A percentile compares a stretch with the other conserved stretches of the same genome.
These are phyloP conservation scores for Verticillium zaregamsianum DNA, from an alignment of 2,329 filamentous ascomycete genomes.

Conservation along the genomic window DNA sequence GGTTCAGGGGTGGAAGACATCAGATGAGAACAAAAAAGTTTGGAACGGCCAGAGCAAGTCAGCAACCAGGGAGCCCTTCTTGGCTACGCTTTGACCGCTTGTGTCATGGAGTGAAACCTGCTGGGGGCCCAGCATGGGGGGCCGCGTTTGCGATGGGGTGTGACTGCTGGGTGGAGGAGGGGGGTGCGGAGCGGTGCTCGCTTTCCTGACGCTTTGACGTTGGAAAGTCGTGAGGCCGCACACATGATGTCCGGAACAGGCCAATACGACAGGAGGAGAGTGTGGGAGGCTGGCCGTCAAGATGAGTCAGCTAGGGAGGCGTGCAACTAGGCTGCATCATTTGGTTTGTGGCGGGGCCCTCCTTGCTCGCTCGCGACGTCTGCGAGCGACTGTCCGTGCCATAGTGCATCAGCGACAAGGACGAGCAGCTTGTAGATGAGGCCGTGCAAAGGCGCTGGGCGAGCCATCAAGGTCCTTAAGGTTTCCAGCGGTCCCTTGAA, in stretches of 20 bases:
- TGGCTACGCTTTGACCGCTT: not conserved
- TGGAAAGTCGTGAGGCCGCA: not conserved
- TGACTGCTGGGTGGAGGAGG: not conserved
- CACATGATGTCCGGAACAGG: not conserved
- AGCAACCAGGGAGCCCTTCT: not conserved
- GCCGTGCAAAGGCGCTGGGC: not conserved
- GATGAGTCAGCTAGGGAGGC: not conserved
- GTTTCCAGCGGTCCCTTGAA: not conserved
- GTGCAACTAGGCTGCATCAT: not conserved
- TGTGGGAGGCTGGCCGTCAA: not conserved
- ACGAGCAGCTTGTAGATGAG: not conserved
- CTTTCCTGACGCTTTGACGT: not conserved
- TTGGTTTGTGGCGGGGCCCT: not conserved
- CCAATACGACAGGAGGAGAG: not conserved
- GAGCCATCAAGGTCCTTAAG: not conserved
- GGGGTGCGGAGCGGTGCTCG: not conserved
- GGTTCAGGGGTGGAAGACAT: not conserved
- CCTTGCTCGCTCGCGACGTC: not conserved
- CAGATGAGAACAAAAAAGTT: not conserved
- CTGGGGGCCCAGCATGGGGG: not conserved
- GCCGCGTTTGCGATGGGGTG: not conserved
- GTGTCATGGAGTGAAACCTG: not conserved
- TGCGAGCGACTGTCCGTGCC: not conserved
- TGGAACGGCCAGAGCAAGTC: not conserved
- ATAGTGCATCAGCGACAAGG: not conserved